Evolutionary conservation across 1,139 yeast genomes (phyloP).

Genomic region (Blastobotrys illinoisensis): DNA sequence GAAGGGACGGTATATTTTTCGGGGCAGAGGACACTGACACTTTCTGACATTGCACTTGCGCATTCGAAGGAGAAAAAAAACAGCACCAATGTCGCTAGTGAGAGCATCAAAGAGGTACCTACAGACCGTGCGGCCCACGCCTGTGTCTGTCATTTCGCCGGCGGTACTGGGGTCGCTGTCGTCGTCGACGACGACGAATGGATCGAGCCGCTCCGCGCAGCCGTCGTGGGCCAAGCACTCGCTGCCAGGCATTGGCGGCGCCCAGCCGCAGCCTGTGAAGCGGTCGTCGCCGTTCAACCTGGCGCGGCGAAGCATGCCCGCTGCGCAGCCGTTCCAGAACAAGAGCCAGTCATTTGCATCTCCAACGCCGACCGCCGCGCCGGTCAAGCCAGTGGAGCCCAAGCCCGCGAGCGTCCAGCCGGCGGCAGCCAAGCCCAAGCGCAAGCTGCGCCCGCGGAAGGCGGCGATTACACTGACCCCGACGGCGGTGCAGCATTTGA

Average conservation of each 20-base stretch:
- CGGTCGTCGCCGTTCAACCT: constrained; percentile 5
- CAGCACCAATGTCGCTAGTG: constrained; percentile 2
- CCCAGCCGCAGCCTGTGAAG: neutral
- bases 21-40: neutral
- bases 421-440: constrained; percentile 34
- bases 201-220: constrained; percentile 2
- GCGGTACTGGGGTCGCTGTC: constrained; percentile 8
- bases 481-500: constrained; percentile 66
- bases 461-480: constrained; percentile 79
- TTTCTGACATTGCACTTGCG: neutral
- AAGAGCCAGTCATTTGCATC: constrained; percentile 2
- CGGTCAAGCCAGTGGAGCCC: neutral
- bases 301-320: constrained; percentile 3
- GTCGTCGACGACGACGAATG: constrained; percentile 5
- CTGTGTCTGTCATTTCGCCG: constrained; percentile 3
- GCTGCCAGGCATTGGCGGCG: neutral
- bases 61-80: neutral
- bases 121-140: constrained; percentile 11
- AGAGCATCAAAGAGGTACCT: constrained; percentile 9
- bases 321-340: neutral
- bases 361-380: neutral
- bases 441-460: constrained; percentile 76
- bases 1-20: neutral
- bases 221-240: constrained; percentile 9
- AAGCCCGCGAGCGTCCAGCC: neutral